A percentile compares a stretch with the other conserved stretches of the same genome.
phyloP scores from a whole-genome alignment of 208 protist species.

The Tetramitus jugosus region DNA sequence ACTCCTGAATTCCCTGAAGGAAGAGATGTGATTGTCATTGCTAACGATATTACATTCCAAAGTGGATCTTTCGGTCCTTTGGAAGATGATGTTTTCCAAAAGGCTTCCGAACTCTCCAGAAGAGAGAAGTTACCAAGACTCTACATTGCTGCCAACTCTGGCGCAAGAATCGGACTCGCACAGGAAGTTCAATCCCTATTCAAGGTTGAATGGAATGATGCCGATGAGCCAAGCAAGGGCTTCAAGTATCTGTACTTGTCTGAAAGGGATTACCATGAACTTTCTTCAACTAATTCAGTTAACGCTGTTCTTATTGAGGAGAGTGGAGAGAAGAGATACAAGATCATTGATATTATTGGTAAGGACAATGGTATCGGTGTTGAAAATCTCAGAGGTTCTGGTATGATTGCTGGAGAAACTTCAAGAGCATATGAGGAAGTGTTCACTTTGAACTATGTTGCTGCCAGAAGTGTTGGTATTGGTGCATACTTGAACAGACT shows the following conservation, averaged over 20 bases:
- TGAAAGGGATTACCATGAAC: slow-evolving; percentile 62
- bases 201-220: slow-evolving; percentile 71
- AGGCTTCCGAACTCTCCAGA: slow-evolving; percentile 68
- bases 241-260: slow-evolving; percentile 89
- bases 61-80: slow-evolving; percentile 86
- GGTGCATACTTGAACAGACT: slow-evolving; percentile 95
- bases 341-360: slow-evolving; percentile 82
- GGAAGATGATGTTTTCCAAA: slow-evolving; percentile 84
- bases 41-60: slow-evolving; percentile 95
- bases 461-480: slow-evolving; percentile 93
- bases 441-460: slow-evolving; percentile 91
- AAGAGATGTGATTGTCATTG: slow-evolving; percentile 79
- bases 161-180: slow-evolving; percentile 88
- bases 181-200: slow-evolving; percentile 81
- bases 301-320: slow-evolving; percentile 39
- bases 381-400: slow-evolving; percentile 92
- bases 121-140: slow-evolving; percentile 78
- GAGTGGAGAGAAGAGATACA: slow-evolving; percentile 60
- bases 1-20: slow-evolving; percentile 75
- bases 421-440: slow-evolving; percentile 88
- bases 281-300: slow-evolving; percentile 34
- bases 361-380: slow-evolving; percentile 85
- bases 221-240: slow-evolving; percentile 50
- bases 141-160: slow-evolving; percentile 92
- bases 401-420: slow-evolving; percentile 91